Percentiles rank a stretch among this genome's conserved stretches.
These are phyloP conservation scores for Capsicum chinense DNA, from an alignment of 257 asterid genomes.

Conservation along the genomic window DNA sequence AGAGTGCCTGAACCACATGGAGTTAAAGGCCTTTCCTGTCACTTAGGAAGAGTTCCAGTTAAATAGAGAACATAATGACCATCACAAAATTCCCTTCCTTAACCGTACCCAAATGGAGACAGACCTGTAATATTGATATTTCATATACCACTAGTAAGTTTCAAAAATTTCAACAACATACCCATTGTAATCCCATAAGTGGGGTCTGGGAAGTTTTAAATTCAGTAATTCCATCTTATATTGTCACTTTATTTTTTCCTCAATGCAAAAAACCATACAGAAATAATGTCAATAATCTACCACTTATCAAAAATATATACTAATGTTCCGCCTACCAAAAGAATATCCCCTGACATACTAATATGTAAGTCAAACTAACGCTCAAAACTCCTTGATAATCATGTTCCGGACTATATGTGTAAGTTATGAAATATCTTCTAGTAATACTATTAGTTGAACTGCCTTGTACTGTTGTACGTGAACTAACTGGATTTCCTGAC, in stretches of 20 bases:
- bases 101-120: background rate
- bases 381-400: constrained; percentile 8
- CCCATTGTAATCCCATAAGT: background rate
- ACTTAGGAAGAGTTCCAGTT: background rate
- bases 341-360: background rate
- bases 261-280: background rate
- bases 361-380: background rate
- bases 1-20: background rate
- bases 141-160: background rate
- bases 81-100: background rate
- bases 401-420: background rate
- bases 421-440: constrained; percentile 18
- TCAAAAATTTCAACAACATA: background rate
- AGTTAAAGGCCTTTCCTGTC: background rate
- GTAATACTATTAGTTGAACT: constrained; percentile 9
- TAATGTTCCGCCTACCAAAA: background rate
- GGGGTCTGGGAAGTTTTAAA: background rate
- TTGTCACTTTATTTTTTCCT: background rate
- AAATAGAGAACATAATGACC: background rate
- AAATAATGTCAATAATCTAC: background rate
- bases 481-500: constrained; percentile 14
- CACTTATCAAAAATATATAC: background rate
- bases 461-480: constrained; percentile 16
- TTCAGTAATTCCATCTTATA: constrained; percentile 1
- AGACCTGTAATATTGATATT: background rate